Evolutionary conservation across 352 stramenopile species (phyloP).

Genomic region (Pythium guiyangense): DNA sequence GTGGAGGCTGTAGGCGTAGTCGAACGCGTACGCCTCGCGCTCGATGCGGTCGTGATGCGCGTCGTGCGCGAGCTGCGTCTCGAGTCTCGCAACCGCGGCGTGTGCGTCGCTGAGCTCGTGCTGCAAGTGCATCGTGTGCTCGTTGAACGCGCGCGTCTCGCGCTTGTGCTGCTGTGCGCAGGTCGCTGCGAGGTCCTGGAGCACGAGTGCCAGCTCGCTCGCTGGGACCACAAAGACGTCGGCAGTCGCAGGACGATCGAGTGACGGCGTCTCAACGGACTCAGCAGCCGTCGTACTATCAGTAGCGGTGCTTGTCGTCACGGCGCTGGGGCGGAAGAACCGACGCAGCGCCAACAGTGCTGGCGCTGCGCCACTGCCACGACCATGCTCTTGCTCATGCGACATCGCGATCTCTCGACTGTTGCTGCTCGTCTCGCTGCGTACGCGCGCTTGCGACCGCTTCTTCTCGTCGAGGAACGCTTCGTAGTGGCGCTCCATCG

Average conservation of each 20-base stretch:
- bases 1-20: slow-evolving; percentile 36
- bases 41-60: slow-evolving; percentile 27
- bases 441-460: slow-evolving; percentile 9
- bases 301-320: neutral
- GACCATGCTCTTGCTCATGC: neutral
- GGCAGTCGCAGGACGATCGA: no score
- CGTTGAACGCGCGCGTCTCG: slow-evolving; percentile 1
- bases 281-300: neutral
- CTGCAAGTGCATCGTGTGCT: neutral
- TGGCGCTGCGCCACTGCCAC: neutral
- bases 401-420: neutral
- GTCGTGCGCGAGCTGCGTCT: neutral
- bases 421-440: slow-evolving; percentile 9
- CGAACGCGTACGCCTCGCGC: slow-evolving; percentile 37
- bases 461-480: slow-evolving; percentile 32
- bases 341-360: slow-evolving; percentile 4
- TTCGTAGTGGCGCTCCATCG: slow-evolving; percentile 40
- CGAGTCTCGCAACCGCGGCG: neutral
- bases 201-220: slow-evolving; percentile 12
- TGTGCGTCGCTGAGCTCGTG: slow-evolving; percentile 3
- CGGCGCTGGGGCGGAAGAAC: slow-evolving; percentile 7
- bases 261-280: neutral
- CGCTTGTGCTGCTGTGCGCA: slow-evolving; percentile 1
- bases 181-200: slow-evolving; percentile 10
- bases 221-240: slow-evolving; percentile 18